These are phyloP conservation scores for Chaetomiaceae sp. DNA, from an alignment of 2,329 filamentous ascomycete genomes.

Conservation along the genomic window DNA sequence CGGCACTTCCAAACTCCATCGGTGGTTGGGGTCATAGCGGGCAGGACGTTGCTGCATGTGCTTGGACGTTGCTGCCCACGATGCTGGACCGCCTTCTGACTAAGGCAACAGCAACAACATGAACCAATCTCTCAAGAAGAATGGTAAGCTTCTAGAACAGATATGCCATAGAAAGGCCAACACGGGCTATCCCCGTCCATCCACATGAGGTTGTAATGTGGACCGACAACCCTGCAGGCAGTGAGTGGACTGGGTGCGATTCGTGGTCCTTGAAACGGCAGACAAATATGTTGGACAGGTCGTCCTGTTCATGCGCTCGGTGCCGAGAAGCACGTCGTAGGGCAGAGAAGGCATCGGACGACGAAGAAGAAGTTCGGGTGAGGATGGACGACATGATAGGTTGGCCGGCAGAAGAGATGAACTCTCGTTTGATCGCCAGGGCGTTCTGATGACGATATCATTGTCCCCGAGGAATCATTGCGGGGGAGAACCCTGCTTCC, in stretches of 20 bases:
- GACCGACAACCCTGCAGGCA: neutral
- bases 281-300: slow-evolving; percentile 7
- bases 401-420: slow-evolving; percentile 21
- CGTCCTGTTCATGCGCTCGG: slow-evolving; percentile 17
- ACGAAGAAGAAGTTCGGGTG: slow-evolving; percentile 21
- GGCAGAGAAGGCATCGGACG: neutral
- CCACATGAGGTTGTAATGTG: slow-evolving; percentile 15
- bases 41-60: slow-evolving; percentile 15
- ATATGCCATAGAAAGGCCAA: neutral
- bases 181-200: neutral
- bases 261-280: slow-evolving; percentile 21
- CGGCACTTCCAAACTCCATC: slow-evolving; percentile 11
- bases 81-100: neutral
- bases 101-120: neutral
- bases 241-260: neutral
- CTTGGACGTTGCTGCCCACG: neutral
- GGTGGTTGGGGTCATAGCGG: slow-evolving; percentile 19
- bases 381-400: slow-evolving; percentile 3
- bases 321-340: neutral
- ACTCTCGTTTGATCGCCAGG: slow-evolving; percentile 25
- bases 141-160: slow-evolving; percentile 23
- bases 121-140: neutral
- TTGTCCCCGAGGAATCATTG: slow-evolving; percentile 21
- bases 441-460: slow-evolving; percentile 20
- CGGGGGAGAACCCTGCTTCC: slow-evolving; percentile 23